phyloP scores from a whole-genome alignment of 306 rosid species.

The Erythrophleum fordii region DNA sequence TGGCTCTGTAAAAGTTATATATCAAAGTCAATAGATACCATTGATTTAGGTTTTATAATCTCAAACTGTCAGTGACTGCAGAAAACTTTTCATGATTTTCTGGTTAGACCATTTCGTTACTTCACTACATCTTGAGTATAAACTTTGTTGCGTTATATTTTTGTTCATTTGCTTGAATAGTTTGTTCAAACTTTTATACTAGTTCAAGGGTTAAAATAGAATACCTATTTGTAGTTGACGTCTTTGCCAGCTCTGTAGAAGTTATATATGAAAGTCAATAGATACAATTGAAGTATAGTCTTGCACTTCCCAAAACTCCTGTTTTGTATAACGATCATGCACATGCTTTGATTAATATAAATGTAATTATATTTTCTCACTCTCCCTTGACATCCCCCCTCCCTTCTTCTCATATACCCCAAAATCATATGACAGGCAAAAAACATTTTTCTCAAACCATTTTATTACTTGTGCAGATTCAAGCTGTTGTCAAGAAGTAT shows the following conservation, averaged over 20 bases:
- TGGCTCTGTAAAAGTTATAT: conserved; percentile 3
- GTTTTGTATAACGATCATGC: neutral
- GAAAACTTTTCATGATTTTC: neutral
- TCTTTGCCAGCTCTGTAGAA: neutral
- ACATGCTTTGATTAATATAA: conserved; percentile 14
- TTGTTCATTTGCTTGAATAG: conserved; percentile 25
- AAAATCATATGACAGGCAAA: neutral
- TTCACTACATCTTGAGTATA: neutral
- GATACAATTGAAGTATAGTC: neutral
- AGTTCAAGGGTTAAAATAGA: neutral
- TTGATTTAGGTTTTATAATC: neutral
- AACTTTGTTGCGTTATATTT: neutral
- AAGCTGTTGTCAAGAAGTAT: conserved; percentile 89
- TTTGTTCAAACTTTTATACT: neutral
- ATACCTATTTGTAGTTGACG: neutral
- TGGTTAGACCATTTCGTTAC: neutral
- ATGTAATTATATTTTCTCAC: neutral
- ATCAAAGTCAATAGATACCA: neutral
- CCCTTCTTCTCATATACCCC: neutral
- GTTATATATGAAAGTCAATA: too few relatives aligned
- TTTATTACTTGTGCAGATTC: conserved; percentile 65
- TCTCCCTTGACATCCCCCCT: neutral
- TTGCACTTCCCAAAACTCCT: neutral
- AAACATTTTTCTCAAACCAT: conserved; percentile 5
- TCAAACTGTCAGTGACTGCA: neutral